Percentiles rank a stretch among this genome's conserved stretches.
Evolutionary conservation across 495 filamentous ascomycete genomes (phyloP).

Genomic region (Cercophora samala): DNA sequence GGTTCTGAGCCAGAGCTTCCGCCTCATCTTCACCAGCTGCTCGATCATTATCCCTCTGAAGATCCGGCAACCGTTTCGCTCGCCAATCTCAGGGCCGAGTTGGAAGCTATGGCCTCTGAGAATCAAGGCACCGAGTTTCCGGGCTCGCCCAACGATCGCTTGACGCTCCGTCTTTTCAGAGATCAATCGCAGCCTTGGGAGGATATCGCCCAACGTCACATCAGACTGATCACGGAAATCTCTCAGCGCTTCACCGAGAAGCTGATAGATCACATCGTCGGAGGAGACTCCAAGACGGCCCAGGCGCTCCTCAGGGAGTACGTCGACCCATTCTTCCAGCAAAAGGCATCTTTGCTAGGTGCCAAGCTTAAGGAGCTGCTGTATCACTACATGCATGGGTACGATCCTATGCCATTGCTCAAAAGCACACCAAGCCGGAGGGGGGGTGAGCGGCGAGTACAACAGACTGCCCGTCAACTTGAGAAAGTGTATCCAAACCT

Average conservation of each 20-base stretch:
- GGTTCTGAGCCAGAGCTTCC: constrained; percentile 14
- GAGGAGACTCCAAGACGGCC: constrained; percentile 18
- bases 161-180: constrained; percentile 28
- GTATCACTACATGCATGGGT: constrained; percentile 2
- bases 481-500: not conserved
- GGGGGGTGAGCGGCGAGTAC: not conserved
- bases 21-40: constrained; percentile 19
- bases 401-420: not conserved
- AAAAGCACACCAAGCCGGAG: not conserved
- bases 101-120: constrained; percentile 19
- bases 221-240: constrained; percentile 12
- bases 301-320: constrained; percentile 27
- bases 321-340: constrained; percentile 40
- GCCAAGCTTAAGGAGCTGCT: constrained; percentile 41
- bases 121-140: constrained; percentile 30
- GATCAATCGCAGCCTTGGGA: constrained; percentile 23
- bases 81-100: constrained; percentile 11
- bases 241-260: constrained; percentile 23
- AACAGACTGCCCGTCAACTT: not conserved
- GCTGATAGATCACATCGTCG: constrained; percentile 22
- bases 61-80: constrained; percentile 16
- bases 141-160: constrained; percentile 20
- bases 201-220: constrained; percentile 23
- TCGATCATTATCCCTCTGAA: constrained; percentile 23
- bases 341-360: constrained; percentile 28